phyloP scores from a whole-genome alignment of 2,329 filamentous ascomycete genomes.

The Scleromitrula shiraiana region DNA sequence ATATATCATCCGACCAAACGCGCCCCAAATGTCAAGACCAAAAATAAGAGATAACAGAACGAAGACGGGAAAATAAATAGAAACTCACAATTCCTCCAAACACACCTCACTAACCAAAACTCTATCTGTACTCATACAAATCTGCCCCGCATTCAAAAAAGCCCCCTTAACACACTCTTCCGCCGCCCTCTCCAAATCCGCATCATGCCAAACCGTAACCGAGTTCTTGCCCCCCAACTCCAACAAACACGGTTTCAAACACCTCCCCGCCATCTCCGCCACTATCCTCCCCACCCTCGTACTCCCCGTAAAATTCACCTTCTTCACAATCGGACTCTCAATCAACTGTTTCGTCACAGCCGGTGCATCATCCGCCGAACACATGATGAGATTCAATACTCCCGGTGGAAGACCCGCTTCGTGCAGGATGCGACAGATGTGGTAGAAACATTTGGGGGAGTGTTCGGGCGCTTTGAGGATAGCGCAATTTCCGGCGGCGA shows the following conservation, averaged over 20 bases:
- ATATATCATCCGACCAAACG: not conserved
- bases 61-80: not conserved
- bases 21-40: not conserved
- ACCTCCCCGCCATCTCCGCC: conserved; percentile 58
- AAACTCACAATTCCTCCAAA: conserved; percentile 36
- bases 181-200: conserved; percentile 65
- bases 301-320: conserved; percentile 81
- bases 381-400: conserved; percentile 64
- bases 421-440: conserved; percentile 54
- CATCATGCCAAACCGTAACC: conserved; percentile 72
- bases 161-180: conserved; percentile 59
- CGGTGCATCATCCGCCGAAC: conserved; percentile 57
- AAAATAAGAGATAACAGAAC: not conserved
- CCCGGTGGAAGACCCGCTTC: conserved; percentile 72
- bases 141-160: conserved; percentile 68
- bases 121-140: conserved; percentile 80
- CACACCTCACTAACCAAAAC: conserved; percentile 51
- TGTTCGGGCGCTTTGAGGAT: conserved; percentile 66
- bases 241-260: conserved; percentile 71
- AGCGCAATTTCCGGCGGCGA: conserved; percentile 72
- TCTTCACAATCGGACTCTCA: conserved; percentile 58
- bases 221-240: conserved; percentile 80
- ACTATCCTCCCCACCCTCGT: conserved; percentile 68
- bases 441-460: conserved; percentile 55
- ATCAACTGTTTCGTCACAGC: conserved; percentile 61